Evolutionary conservation across 1,284 basidiomycete genomes (phyloP).

Genomic region (Chalciporus sp.): DNA sequence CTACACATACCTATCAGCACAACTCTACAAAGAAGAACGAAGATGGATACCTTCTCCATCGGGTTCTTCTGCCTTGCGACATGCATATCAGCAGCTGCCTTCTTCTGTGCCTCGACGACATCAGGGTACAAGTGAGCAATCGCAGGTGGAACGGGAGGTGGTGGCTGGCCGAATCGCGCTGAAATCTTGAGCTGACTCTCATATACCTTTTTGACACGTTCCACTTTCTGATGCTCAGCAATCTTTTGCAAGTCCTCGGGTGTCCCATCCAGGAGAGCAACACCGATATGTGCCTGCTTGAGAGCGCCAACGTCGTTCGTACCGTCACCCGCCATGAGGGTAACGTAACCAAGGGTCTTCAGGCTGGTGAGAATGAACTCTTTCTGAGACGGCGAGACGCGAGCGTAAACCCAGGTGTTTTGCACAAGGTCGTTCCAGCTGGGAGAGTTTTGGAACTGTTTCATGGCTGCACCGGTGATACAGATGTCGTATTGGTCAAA

Average conservation of each 20-base stretch:
- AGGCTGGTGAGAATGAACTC: slow-evolving; percentile 90
- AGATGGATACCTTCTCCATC: slow-evolving; percentile 76
- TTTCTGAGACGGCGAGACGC: slow-evolving; percentile 94
- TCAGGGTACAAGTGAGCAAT: slow-evolving; percentile 87
- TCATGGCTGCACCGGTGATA: slow-evolving; percentile 89
- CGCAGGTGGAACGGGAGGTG: slow-evolving; percentile 84
- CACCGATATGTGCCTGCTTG: slow-evolving; percentile 94
- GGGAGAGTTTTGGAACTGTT: slow-evolving; percentile 69
- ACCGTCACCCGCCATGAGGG: slow-evolving; percentile 96
- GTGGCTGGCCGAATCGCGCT: slow-evolving; percentile 85
- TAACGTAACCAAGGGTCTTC: slow-evolving; percentile 85
- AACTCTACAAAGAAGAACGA: neutral
- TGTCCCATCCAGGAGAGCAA: slow-evolving; percentile 90
- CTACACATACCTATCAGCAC: slow-evolving; percentile 41
- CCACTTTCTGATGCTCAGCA: slow-evolving; percentile 86
- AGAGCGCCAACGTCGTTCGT: slow-evolving; percentile 97
- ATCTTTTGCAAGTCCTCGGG: slow-evolving; percentile 91
- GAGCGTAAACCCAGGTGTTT: slow-evolving; percentile 95
- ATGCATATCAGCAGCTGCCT: slow-evolving; percentile 65
- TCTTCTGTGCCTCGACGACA: slow-evolving; percentile 86
- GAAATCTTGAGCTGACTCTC: slow-evolving; percentile 92
- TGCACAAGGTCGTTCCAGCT: slow-evolving; percentile 82
- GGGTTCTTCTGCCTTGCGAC: slow-evolving; percentile 79
- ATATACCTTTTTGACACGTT: slow-evolving; percentile 93
- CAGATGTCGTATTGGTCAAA: slow-evolving; percentile 92